phyloP scores from a whole-genome alignment of 1,139 yeast species.

The Suhomyces anneliseae region DNA sequence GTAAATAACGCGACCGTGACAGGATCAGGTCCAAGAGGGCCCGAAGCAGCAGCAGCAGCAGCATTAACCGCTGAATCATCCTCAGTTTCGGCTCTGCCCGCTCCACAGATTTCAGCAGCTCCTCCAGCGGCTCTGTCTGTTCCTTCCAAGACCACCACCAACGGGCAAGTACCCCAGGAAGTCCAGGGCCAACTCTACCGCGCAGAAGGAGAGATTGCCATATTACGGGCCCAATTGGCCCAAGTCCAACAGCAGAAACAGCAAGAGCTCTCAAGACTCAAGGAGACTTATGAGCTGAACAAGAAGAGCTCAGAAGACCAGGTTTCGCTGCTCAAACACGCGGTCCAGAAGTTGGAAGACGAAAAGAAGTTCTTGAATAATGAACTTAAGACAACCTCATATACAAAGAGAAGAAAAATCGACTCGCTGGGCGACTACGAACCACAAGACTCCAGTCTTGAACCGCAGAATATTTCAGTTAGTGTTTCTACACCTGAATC shows the following conservation, averaged over 20 bases:
- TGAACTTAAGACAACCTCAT: conserved; percentile 32
- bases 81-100: neutral
- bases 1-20: too few species aligned
- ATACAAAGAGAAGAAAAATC: conserved; percentile 12
- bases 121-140: neutral
- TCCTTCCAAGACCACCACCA: neutral
- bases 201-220: conserved; percentile 78
- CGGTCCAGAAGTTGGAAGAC: conserved; percentile 60
- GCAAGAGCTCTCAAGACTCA: conserved; percentile 44
- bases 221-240: conserved; percentile 63
- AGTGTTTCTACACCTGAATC: conserved; percentile 3
- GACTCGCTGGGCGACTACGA: neutral
- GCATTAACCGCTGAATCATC: neutral
- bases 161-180: conserved; percentile 4
- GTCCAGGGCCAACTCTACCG: conserved; percentile 34
- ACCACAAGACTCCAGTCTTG: neutral
- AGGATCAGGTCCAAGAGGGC: neutral
- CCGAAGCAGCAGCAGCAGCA: neutral
- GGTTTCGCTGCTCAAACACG: conserved; percentile 39
- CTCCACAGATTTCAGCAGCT: neutral
- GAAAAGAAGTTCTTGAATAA: conserved; percentile 65
- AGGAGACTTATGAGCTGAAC: conserved; percentile 30
- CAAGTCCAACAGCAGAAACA: conserved; percentile 47
- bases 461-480: conserved; percentile 2
- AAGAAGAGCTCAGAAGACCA: conserved; percentile 41